A percentile compares a stretch with the other conserved stretches of the same genome.
phyloP scores from a whole-genome alignment of 208 protist species.

The Herpetomonas samuelpessoai region DNA sequence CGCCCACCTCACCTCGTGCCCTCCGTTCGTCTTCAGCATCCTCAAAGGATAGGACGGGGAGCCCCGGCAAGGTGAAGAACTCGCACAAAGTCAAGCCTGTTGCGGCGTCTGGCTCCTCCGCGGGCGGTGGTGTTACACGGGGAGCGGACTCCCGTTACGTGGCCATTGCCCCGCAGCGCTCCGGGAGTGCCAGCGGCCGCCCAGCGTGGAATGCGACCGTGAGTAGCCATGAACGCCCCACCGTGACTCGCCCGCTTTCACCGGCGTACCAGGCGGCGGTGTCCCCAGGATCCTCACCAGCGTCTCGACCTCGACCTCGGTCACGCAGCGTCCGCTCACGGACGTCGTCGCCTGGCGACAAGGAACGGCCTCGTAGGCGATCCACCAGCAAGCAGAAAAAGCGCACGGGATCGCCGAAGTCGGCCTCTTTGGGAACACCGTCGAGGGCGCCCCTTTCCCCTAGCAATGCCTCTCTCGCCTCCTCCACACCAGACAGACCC shows the following conservation, averaged over 20 bases:
- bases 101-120: no score
- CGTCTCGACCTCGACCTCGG: constrained; percentile 15
- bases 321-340: constrained; percentile 8
- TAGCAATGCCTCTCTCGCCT: background rate
- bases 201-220: constrained; percentile 16
- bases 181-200: constrained; percentile 5
- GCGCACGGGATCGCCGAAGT: background rate
- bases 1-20: constrained; percentile 7
- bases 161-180: constrained; percentile 54
- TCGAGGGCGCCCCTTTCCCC: background rate
- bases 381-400: constrained; percentile 2
- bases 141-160: constrained; percentile 39
- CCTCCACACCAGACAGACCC: constrained; percentile 1
- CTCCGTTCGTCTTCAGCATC: constrained; percentile 2
- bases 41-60: constrained; percentile 8
- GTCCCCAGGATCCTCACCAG: background rate
- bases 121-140: background rate
- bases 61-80: constrained; percentile 7
- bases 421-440: constrained; percentile 12
- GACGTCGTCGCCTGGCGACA: constrained; percentile 2
- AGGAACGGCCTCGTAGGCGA: background rate
- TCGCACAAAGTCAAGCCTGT: background rate
- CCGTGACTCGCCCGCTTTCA: constrained; percentile 13
- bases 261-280: constrained; percentile 13
- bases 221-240: constrained; percentile 1